Conservation (phyloP, 2,329 filamentous ascomycete species). For the Fusarium protoensiforme region DNA sequence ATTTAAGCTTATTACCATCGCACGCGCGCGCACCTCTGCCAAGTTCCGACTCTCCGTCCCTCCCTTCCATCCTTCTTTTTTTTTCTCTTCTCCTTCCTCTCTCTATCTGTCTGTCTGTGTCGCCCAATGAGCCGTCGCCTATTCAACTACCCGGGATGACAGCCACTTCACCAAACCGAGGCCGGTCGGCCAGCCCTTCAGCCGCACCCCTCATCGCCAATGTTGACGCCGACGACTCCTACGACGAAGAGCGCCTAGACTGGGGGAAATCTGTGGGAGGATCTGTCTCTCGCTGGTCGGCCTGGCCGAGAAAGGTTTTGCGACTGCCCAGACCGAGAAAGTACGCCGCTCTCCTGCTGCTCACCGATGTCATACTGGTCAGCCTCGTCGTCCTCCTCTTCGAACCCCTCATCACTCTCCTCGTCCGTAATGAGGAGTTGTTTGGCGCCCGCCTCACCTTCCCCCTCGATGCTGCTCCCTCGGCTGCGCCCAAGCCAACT, state of each 20-base stretch:
- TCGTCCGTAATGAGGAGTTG: slow-evolving; percentile 59
- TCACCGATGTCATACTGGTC: slow-evolving; percentile 73
- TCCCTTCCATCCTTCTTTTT: not conserved
- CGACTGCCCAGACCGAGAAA: slow-evolving; percentile 35
- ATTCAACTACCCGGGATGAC: not conserved
- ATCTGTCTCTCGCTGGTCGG: slow-evolving; percentile 11
- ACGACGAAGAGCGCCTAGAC: slow-evolving; percentile 42
- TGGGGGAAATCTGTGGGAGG: slow-evolving; percentile 15
- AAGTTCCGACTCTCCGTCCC: not conserved
- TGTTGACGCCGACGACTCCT: slow-evolving; percentile 20
- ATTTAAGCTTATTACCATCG: slow-evolving; percentile 1
- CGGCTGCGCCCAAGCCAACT: slow-evolving; percentile 77
- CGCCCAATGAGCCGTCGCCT: not conserved
- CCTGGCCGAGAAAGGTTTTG: slow-evolving; percentile 38
- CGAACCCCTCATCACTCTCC: slow-evolving; percentile 76
- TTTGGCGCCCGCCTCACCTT: slow-evolving; percentile 43
- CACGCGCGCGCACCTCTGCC: not conserved
- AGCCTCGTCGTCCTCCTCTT: slow-evolving; percentile 73
- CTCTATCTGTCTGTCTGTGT: not conserved
- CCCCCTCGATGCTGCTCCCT: slow-evolving; percentile 45
- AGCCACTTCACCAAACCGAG: slow-evolving; percentile 10
- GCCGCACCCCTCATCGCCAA: not conserved
- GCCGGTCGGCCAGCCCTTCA: not conserved
- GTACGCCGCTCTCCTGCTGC: slow-evolving; percentile 65
- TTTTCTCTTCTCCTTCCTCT: not conserved